phyloP scores from a whole-genome alignment of 768 basidiomycete genomes.

The Leccinum barrowsii region DNA sequence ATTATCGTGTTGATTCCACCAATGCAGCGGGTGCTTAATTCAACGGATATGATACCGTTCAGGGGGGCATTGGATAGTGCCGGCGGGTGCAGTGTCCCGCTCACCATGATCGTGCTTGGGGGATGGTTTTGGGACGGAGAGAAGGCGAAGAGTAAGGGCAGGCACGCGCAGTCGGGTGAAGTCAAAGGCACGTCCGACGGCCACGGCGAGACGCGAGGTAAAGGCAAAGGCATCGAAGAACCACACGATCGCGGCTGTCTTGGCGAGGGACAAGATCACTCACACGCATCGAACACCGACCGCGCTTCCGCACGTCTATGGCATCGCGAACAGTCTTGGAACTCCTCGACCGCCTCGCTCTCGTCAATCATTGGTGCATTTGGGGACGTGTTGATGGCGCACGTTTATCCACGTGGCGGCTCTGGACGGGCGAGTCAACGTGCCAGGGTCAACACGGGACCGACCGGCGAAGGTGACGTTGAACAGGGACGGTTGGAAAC shows the following conservation, averaged over 20 bases:
- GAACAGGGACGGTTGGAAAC: conserved; percentile 9
- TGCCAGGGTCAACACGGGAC: background rate
- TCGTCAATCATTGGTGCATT: conserved; percentile 20
- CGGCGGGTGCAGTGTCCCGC: conserved; percentile 79
- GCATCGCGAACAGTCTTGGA: background rate
- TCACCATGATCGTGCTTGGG: conserved; percentile 89
- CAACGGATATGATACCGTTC: conserved; percentile 55
- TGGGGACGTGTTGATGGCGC: conserved; percentile 14
- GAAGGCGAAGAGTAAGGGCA: background rate
- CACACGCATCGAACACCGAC: background rate
- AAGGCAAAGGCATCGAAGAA: conserved; percentile 8
- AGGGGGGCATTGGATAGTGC: conserved; percentile 64
- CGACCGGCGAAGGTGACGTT: background rate
- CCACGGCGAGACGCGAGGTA: background rate
- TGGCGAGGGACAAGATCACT: background rate
- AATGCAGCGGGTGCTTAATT: conserved; percentile 66
- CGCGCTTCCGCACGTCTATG: background rate
- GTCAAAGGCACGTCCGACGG: background rate
- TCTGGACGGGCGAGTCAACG: background rate
- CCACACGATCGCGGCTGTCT: background rate
- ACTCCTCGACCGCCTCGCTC: conserved; percentile 16
- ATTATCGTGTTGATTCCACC: conserved; percentile 75
- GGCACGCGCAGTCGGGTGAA: background rate
- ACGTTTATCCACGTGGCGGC: conserved; percentile 2
- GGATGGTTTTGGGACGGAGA: conserved; percentile 75